Conservation (phyloP, 2,329 filamentous ascomycete genomes). For the Macrophomina pseudophaseolina region DNA sequence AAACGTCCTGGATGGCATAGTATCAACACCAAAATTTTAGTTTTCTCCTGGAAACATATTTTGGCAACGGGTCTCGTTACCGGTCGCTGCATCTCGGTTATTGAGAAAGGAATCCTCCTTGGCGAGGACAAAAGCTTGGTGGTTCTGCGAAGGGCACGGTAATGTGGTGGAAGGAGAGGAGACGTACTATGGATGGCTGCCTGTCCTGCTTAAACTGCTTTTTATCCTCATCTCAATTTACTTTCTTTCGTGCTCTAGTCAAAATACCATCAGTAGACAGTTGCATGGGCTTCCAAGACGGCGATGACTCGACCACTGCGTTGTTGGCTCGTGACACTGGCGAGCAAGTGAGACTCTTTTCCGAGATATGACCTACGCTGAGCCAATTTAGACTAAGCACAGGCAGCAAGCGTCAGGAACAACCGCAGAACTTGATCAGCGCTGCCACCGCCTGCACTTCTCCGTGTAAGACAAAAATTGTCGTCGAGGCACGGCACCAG, state of each 20-base stretch:
- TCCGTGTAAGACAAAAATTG: too few species aligned
- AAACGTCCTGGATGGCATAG: constrained; percentile 6
- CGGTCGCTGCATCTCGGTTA: not conserved
- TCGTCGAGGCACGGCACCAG: too few species aligned
- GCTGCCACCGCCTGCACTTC: not conserved
- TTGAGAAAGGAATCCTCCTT: not conserved
- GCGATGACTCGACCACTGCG: not conserved
- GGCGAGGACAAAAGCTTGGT: not conserved
- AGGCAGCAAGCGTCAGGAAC: not conserved
- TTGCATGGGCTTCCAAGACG: not conserved
- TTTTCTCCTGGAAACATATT: constrained; percentile 24
- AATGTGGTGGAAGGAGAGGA: constrained; percentile 24
- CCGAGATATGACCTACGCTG: not conserved
- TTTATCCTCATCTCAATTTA: constrained; percentile 7
- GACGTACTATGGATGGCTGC: constrained; percentile 10
- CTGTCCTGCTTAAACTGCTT: constrained; percentile 18
- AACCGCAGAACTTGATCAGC: not conserved
- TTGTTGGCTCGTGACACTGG: not conserved
- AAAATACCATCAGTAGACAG: not conserved
- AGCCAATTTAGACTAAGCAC: not conserved
- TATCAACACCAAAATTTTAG: constrained; percentile 24
- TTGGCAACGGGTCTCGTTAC: not conserved
- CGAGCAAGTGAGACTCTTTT: not conserved
- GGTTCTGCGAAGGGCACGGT: constrained; percentile 17
- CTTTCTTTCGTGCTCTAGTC: constrained; percentile 6